Base-by-base conservation (phyloP, 116 monocot species). In the Iris pallida region DNA sequence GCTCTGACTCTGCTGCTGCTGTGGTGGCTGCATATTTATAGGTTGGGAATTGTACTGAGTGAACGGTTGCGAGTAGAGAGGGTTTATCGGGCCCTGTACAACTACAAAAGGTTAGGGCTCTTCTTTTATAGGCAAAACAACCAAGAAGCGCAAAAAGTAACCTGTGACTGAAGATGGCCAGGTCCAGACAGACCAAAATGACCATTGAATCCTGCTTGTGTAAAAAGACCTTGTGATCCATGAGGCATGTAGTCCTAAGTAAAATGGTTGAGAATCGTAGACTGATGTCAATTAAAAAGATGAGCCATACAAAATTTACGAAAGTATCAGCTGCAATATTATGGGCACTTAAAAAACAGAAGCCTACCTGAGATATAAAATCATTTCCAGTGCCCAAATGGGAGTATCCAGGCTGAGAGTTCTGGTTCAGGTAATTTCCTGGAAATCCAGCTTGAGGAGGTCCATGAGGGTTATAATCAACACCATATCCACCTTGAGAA, bases 211-310 rank as follows among this genome's bases (percentile, higher is more conserved):
- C 84, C 89, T 10, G 78, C 81, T 76, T 96, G 96, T 14, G 92
- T 87, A 59, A 88, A 97, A 58, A 97, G 71, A 14, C 92, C 97
- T 82, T 92, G 97, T 7, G 89, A 81, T 49, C 89, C 92, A 79
- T 85, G 97, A 4, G 69, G 16, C 75, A 88, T 80, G 59, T 97
- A 90, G 73, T 92, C 97, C 97, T 97, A 66, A 5, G 14, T 48
- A 57, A 71, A 57, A 65, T 17, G 48, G 0, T 13, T 48, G 14
- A 53, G 9, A 15, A 65, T 52, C 16, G 20, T 30, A 59, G 30
- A 30, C 30, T 30, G 0, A 30, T 30, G 30, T n/a, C 0, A 30
- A 30, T 30, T 30, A 10, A 51, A 9, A 4, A 7, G 13, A 13
- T 42, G 47, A 76, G 6, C 30, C 30, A 30, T 20, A 51, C 3